Evolutionary conservation across 2,329 filamentous ascomycete species (phyloP).

Genomic region (Bipolaris sorokiniana): DNA sequence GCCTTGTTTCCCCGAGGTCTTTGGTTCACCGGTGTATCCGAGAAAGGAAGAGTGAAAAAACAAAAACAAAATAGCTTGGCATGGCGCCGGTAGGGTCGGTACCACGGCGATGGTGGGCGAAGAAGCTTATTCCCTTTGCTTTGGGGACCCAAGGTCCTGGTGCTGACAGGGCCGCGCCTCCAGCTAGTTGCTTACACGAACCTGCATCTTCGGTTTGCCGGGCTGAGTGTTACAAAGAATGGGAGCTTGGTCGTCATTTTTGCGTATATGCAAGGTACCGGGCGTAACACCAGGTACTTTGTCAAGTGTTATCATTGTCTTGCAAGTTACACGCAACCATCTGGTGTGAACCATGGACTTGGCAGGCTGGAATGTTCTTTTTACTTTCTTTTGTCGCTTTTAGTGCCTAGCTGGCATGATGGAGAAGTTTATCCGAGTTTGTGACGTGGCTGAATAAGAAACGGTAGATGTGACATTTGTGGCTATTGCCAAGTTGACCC

Average conservation of each 20-base stretch:
- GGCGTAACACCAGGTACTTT: neutral
- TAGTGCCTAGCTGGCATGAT: neutral
- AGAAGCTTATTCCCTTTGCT: neutral
- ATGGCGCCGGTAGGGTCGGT: too few relatives aligned
- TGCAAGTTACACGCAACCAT: neutral
- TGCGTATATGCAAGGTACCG: conserved; percentile 3
- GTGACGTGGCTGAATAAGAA: neutral
- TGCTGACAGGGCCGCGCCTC: neutral
- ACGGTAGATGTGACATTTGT: neutral
- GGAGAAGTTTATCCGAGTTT: neutral
- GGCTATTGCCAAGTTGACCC: neutral
- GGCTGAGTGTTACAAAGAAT: neutral
- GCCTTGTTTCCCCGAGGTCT: too few relatives aligned
- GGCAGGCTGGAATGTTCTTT: conserved; percentile 1
- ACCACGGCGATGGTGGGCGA: too few relatives aligned
- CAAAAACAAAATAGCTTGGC: too few relatives aligned
- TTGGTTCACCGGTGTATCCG: too few relatives aligned
- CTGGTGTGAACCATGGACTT: conserved; percentile 12
- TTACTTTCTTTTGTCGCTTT: neutral
- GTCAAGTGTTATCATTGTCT: neutral
- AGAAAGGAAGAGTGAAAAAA: too few relatives aligned
- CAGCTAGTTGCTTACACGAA: neutral
- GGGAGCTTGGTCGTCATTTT: neutral
- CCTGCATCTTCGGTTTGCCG: neutral
- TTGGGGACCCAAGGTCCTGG: neutral